Evolutionary conservation across 2,329 filamentous ascomycete species (phyloP).

Genomic region (Microsporum ferrugineum): DNA sequence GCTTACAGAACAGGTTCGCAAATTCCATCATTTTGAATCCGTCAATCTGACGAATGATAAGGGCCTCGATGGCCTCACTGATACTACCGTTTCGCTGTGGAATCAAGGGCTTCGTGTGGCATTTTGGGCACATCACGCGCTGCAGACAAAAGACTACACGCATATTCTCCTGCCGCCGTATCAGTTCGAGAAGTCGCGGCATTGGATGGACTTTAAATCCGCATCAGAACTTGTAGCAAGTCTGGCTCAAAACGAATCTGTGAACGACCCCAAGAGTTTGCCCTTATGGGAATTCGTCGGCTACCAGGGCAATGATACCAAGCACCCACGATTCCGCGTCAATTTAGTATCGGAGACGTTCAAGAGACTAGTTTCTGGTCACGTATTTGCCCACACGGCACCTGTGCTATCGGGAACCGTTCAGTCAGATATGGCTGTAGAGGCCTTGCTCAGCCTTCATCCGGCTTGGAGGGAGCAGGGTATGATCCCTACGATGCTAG

Average conservation of each 20-base stretch:
- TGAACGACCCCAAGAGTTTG: neutral
- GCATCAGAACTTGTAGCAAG: neutral
- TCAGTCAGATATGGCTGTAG: conserved; percentile 3
- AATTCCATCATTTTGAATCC: neutral
- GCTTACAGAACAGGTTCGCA: neutral
- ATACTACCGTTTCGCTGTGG: too few species aligned
- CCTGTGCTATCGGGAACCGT: neutral
- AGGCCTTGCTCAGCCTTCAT: neutral
- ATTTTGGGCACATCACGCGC: too few species aligned
- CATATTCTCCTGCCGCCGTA: too few species aligned
- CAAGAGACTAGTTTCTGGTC: neutral
- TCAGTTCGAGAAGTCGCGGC: too few species aligned
- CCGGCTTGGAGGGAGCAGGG: neutral
- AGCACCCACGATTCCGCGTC: neutral
- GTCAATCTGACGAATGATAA: neutral
- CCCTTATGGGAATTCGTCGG: neutral
- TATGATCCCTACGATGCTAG: neutral
- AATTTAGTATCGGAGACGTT: neutral
- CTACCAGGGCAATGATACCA: neutral
- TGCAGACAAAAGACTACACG: too few species aligned
- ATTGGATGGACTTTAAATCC: neutral
- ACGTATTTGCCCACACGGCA: neutral
- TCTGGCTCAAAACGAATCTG: neutral
- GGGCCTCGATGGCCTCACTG: conserved; percentile 11
- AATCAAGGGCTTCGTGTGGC: too few species aligned